These are phyloP conservation scores for Geotrichum carabidarum DNA, from an alignment of 1,139 yeast species.

Conservation along the genomic window DNA sequence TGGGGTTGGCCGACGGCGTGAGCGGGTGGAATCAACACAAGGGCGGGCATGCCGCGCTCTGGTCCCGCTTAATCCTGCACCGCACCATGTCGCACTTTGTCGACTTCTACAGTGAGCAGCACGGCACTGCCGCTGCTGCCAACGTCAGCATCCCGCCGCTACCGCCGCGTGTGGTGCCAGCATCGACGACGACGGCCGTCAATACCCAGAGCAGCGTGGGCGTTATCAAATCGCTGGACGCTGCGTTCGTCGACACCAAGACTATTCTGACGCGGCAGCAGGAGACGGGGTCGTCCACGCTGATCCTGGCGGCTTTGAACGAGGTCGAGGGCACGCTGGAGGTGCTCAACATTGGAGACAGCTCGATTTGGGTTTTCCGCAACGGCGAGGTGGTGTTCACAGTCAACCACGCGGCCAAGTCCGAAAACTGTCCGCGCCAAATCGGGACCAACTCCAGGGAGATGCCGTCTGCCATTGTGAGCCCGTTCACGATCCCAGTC, in stretches of 20 bases:
- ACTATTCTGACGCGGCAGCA: slow-evolving; percentile 51
- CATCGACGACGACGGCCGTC: background rate
- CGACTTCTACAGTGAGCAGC: slow-evolving; percentile 11
- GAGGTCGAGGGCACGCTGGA: slow-evolving; percentile 33
- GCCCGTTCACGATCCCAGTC: slow-evolving; percentile 12
- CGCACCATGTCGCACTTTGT: slow-evolving; percentile 39
- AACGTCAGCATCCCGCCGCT: background rate
- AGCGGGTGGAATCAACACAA: slow-evolving; percentile 52
- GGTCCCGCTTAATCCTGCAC: slow-evolving; percentile 51
- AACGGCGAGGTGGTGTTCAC: slow-evolving; percentile 45
- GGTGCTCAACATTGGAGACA: slow-evolving; percentile 54
- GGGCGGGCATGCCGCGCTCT: slow-evolving; percentile 47
- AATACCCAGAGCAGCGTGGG: slow-evolving; percentile 3
- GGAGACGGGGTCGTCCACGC: slow-evolving; percentile 51
- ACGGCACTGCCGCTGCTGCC: background rate
- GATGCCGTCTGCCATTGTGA: slow-evolving; percentile 11
- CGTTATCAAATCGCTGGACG: slow-evolving; percentile 43
- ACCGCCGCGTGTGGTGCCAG: background rate
- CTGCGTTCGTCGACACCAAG: slow-evolving; percentile 49
- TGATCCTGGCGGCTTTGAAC: slow-evolving; percentile 50
- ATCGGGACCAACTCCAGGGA: slow-evolving; percentile 18
- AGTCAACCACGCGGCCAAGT: slow-evolving; percentile 34
- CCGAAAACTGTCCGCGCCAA: slow-evolving; percentile 17
- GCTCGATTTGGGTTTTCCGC: slow-evolving; percentile 48
- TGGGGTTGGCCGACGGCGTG: slow-evolving; percentile 60